phyloP scores from a whole-genome alignment of 2,329 filamentous ascomycete genomes.

The Neonectria hederae region DNA sequence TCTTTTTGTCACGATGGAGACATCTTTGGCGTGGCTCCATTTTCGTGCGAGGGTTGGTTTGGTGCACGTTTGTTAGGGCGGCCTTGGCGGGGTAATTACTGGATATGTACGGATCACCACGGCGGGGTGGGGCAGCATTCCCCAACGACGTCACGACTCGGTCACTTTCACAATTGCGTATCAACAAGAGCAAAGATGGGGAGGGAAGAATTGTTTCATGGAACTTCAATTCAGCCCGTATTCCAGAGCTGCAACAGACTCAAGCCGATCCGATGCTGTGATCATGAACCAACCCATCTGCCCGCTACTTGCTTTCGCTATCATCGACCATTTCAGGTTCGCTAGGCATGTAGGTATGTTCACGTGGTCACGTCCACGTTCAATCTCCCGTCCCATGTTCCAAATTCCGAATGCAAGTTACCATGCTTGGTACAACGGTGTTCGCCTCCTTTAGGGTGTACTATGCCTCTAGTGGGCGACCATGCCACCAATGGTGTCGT shows the following conservation, averaged over 20 bases:
- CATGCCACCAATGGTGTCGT: conserved; percentile 60
- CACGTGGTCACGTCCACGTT: not conserved
- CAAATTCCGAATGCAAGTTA: not conserved
- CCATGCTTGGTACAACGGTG: conserved; percentile 10
- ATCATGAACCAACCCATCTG: conserved; percentile 14
- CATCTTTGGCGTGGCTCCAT: not conserved
- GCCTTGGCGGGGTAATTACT: not conserved
- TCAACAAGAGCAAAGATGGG: not conserved
- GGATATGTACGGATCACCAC: no score
- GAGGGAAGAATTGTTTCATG: not conserved
- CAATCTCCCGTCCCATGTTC: conserved; percentile 7
- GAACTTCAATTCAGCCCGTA: conserved; percentile 31
- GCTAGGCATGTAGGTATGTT: conserved; percentile 13
- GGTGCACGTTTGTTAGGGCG: not conserved
- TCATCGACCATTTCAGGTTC: conserved; percentile 27
- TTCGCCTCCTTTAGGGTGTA: conserved; percentile 43
- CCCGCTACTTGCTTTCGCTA: conserved; percentile 11
- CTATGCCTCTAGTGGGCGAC: conserved; percentile 51
- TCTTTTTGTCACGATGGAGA: not conserved
- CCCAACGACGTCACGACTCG: not conserved
- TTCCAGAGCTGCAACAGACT: conserved; percentile 29
- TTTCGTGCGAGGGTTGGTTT: not conserved
- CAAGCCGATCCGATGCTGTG: conserved; percentile 16
- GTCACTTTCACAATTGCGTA: not conserved
- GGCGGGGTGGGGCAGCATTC: not conserved